Evolutionary conservation across 805 yeast species (phyloP).

Genomic region (Lipomyces yamadae): DNA sequence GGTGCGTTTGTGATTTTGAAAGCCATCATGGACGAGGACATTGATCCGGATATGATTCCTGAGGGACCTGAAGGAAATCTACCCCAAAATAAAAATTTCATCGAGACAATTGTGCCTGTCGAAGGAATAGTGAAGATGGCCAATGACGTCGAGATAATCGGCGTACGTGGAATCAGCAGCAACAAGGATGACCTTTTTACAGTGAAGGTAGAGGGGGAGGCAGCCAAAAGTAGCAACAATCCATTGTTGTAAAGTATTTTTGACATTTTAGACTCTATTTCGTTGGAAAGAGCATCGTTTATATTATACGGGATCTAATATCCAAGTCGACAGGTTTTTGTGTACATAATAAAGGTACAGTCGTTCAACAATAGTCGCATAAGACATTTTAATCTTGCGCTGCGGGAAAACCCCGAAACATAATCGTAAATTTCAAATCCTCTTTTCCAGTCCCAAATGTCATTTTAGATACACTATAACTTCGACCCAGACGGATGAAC

Average conservation of each 20-base stretch:
- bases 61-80: slow-evolving; percentile 79
- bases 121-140: slow-evolving; percentile 64
- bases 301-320: background rate
- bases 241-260: background rate
- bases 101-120: slow-evolving; percentile 71
- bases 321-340: background rate
- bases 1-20: slow-evolving; percentile 77
- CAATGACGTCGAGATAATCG: slow-evolving; percentile 52
- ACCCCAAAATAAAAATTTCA: slow-evolving; percentile 57
- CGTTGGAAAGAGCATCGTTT: background rate
- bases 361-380: background rate
- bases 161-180: background rate
- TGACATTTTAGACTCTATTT: background rate
- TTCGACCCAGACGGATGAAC: slow-evolving; percentile 7
- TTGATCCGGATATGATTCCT: slow-evolving; percentile 52
- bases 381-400: background rate
- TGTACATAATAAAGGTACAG: background rate
- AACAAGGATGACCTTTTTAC: slow-evolving; percentile 13
- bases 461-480: background rate
- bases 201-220: slow-evolving; percentile 19
- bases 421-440: background rate
- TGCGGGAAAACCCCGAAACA: background rate
- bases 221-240: background rate
- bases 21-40: slow-evolving; percentile 58
- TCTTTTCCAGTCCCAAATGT: background rate